Base-by-base conservation (phyloP, 169 alveolate genomes). In the Eimeria sp. region DNA sequence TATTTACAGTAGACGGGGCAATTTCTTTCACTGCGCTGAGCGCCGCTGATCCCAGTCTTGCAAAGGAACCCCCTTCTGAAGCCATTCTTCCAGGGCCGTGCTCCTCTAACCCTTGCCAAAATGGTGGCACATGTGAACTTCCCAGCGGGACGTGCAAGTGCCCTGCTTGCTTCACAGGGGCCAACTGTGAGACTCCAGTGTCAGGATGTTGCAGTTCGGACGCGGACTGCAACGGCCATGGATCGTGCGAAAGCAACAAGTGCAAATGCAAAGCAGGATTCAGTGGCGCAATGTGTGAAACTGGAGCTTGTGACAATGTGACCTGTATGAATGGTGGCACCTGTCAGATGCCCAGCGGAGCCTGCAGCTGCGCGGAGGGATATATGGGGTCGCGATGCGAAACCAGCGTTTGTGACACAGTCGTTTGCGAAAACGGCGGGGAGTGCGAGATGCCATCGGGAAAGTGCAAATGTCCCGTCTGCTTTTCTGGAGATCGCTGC, bases 21-120 rank as follows among this genome's bases (percentile, higher is more conserved):
- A 65, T 94, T 1, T 67, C 94, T 43, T 94, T 94, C 82, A 94
- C 96, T 18, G 82, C 96, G 51, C 80, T 94, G 27, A 94, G 94
- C 82, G 96, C 94, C 20, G 94, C 80, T 40, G 96, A 94, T 49
- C 96, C 96, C 14, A 83, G 51, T 43, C 61, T 94, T 49, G 96
- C 94, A n/a, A 57, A 27, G 45, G 96, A 30, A n/a, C 96, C 96
- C 47, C 89, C 83, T 54, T 9, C 88, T 49, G 65, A 40, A 14
- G 93, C 82, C 9, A 76, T 94, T 18, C 65, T 58, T n/a, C 96
- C 76, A 9, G 80, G 70, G 30, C 89, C 80, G 3, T 63, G 83
- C 75, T 94, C 94, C 20, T 58, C 80, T 34, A 87, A 61, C 63
- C 94, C 80, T 2, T 87, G 94, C 82, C 34, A 87, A 45, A 87